Evolutionary conservation across 768 basidiomycete genomes (phyloP).

Genomic region (Suillus subalutaceus): DNA sequence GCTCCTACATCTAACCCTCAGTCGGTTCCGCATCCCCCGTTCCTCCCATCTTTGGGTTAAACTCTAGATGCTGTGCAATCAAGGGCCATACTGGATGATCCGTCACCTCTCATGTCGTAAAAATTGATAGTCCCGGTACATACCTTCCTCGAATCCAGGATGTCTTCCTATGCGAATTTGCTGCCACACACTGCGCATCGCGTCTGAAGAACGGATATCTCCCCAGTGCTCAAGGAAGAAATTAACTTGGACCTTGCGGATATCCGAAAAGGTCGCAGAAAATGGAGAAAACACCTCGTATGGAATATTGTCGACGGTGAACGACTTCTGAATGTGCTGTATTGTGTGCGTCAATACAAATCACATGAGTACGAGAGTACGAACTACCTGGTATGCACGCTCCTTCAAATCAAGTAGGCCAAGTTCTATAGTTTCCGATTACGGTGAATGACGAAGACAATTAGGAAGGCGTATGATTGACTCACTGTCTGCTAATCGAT

Average conservation of each 20-base stretch:
- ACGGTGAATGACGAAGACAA: slow-evolving; percentile 5
- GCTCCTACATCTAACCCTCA: slow-evolving; percentile 17
- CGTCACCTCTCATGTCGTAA: slow-evolving; percentile 16
- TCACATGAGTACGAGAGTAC: neutral
- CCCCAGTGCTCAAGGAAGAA: slow-evolving; percentile 84
- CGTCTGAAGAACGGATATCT: slow-evolving; percentile 79
- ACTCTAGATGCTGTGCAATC: slow-evolving; percentile 65
- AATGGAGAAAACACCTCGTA: slow-evolving; percentile 88
- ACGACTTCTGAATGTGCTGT: slow-evolving; percentile 75
- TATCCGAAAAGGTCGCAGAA: slow-evolving; percentile 78
- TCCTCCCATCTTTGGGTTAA: slow-evolving; percentile 44
- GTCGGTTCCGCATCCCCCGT: slow-evolving; percentile 24
- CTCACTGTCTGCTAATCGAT: slow-evolving; percentile 82
- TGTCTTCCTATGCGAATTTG: slow-evolving; percentile 84
- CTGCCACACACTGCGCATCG: slow-evolving; percentile 83
- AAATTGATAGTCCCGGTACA: slow-evolving; percentile 14
- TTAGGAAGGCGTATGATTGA: slow-evolving; percentile 12
- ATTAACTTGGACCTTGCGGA: slow-evolving; percentile 79
- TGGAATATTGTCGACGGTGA: slow-evolving; percentile 80
- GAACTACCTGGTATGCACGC: slow-evolving; percentile 58
- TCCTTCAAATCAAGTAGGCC: slow-evolving; percentile 74
- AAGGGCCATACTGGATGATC: slow-evolving; percentile 60
- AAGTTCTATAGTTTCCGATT: slow-evolving; percentile 50
- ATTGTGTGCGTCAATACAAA: neutral
- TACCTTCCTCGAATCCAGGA: slow-evolving; percentile 87